A percentile compares a stretch with the other conserved stretches of the same genome.
These are phyloP conservation scores for Talaromyces borbonicus DNA, from an alignment of 495 filamentous ascomycete genomes.

Conservation along the genomic window DNA sequence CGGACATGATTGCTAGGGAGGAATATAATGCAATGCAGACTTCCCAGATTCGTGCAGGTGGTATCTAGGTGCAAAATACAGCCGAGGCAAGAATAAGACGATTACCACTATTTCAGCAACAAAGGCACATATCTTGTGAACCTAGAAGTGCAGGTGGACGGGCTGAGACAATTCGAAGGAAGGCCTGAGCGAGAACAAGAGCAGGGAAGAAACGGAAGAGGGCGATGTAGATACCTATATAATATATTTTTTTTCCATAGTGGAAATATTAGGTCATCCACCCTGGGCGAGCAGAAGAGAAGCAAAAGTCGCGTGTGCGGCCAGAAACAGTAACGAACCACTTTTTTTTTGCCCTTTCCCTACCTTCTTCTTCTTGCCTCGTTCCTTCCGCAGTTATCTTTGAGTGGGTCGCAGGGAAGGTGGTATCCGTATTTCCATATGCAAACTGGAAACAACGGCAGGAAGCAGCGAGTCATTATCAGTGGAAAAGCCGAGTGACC, in stretches of 20 bases:
- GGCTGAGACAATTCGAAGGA: neutral
- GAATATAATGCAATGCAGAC: no score
- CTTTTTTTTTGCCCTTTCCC: no score
- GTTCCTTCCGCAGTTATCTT: constrained; percentile 1
- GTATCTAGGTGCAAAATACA: no score
- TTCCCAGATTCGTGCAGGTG: no score
- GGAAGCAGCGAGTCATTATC: constrained; percentile 4
- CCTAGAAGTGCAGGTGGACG: neutral
- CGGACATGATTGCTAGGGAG: constrained; percentile 13
- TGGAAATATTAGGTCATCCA: no score
- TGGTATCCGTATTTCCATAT: neutral
- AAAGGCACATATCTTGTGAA: neutral
- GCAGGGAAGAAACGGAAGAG: neutral
- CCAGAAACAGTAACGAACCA: neutral
- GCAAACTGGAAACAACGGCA: no score
- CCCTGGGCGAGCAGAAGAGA: no score
- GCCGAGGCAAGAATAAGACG: neutral
- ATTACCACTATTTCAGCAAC: neutral
- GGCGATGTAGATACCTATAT: no score
- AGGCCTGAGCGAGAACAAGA: neutral
- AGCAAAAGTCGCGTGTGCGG: constrained; percentile 4
- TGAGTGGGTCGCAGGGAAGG: neutral
- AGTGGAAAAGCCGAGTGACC: neutral
- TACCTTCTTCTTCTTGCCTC: neutral
- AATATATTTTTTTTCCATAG: neutral